A percentile compares a stretch with the other conserved stretches of the same genome.
Conservation (phyloP, 2,329 filamentous ascomycete species). For the Claviceps capensis region DNA sequence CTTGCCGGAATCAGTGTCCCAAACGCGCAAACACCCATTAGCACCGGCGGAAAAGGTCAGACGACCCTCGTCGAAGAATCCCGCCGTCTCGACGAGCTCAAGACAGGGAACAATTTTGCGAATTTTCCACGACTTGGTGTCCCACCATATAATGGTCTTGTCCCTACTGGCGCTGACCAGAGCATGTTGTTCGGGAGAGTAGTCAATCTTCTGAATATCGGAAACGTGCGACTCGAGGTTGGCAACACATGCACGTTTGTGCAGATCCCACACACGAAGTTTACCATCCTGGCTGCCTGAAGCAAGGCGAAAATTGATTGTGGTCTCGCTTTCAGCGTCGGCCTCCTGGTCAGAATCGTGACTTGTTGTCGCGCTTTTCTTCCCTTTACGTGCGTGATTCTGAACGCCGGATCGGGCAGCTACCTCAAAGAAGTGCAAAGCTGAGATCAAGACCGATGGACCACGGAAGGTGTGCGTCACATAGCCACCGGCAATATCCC, state of each 20-base stretch:
- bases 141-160: conserved; percentile 90
- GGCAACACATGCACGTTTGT: conserved; percentile 65
- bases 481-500: conserved; percentile 84
- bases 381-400: conserved; percentile 18
- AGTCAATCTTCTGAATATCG: conserved; percentile 79
- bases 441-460: conserved; percentile 81
- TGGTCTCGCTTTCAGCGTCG: conserved; percentile 26
- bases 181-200: conserved; percentile 57
- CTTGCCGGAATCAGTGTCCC: conserved; percentile 62
- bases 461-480: conserved; percentile 92
- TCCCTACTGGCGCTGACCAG: conserved; percentile 80
- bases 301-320: conserved; percentile 60
- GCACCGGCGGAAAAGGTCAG: conserved; percentile 76
- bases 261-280: conserved; percentile 79
- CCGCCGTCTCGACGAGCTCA: conserved; percentile 72
- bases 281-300: conserved; percentile 92
- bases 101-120: conserved; percentile 69
- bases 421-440: conserved; percentile 80
- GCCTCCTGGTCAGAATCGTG: conserved; percentile 26
- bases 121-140: conserved; percentile 71
- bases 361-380: conserved; percentile 15
- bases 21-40: conserved; percentile 69
- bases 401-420: conserved; percentile 27
- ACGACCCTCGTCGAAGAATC: conserved; percentile 58
- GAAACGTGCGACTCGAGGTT: conserved; percentile 87